These are phyloP conservation scores for Agaricus blazei DNA, from an alignment of 768 basidiomycete genomes.

Conservation along the genomic window DNA sequence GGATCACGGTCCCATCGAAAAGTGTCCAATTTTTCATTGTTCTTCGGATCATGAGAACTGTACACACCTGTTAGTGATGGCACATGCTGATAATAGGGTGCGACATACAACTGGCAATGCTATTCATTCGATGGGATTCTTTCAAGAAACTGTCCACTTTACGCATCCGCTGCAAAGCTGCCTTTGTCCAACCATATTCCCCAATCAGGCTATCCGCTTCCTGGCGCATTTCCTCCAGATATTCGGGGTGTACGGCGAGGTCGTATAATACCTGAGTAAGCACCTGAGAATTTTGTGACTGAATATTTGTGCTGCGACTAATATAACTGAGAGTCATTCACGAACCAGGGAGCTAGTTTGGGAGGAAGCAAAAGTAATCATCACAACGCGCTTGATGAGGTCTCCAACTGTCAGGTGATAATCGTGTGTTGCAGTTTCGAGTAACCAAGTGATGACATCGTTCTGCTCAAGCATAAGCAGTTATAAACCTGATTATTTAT, in stretches of 20 bases:
- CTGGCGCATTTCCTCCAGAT: conserved; percentile 30
- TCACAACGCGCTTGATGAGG: conserved; percentile 25
- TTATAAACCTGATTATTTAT: too few species aligned
- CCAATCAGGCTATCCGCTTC: conserved; percentile 34
- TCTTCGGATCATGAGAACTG: conserved; percentile 19
- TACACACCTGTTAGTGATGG: background rate
- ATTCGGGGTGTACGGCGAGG: conserved; percentile 29
- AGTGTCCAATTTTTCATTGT: conserved; percentile 21
- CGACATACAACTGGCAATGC: background rate
- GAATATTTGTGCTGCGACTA: too few species aligned
- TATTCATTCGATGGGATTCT: conserved; percentile 24
- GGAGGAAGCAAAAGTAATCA: conserved; percentile 34
- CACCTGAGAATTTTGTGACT: conserved; percentile 17
- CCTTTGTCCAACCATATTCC: conserved; percentile 30
- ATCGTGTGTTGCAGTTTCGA: conserved; percentile 24
- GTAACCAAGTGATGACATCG: conserved; percentile 34
- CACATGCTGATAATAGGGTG: background rate
- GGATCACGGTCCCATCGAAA: conserved; percentile 19
- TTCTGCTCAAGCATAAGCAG: conserved; percentile 4
- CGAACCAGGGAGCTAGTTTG: conserved; percentile 37
- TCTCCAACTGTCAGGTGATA: conserved; percentile 20
- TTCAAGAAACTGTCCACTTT: conserved; percentile 43
- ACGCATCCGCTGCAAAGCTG: conserved; percentile 30
- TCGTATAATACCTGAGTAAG: conserved; percentile 30
- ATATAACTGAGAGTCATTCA: background rate